These are phyloP conservation scores for Asterophora parasitica DNA, from an alignment of 768 basidiomycete genomes.

Conservation along the genomic window DNA sequence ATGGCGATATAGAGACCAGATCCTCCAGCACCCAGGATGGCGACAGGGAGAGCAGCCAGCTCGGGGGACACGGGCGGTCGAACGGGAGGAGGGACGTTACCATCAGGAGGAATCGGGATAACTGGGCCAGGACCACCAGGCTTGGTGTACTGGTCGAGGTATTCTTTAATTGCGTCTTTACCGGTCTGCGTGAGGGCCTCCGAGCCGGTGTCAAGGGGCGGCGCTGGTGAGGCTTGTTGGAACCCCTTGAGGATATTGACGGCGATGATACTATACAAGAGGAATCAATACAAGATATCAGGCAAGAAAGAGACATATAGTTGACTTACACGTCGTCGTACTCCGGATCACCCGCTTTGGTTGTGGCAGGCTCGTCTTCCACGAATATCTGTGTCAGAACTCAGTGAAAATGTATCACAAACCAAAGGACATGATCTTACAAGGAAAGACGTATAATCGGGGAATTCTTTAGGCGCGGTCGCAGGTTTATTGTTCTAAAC, in stretches of 20 bases:
- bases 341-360: constrained; percentile 1
- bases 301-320: background rate
- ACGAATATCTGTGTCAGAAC: constrained; percentile 3
- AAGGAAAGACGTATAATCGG: constrained; percentile 2
- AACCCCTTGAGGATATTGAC: constrained; percentile 7
- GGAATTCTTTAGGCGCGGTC: constrained; percentile 1
- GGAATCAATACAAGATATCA: background rate
- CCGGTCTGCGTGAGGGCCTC: constrained; percentile 3
- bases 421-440: background rate
- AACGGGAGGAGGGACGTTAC: background rate
- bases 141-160: constrained; percentile 5
- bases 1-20: constrained; percentile 35
- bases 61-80: background rate
- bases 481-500: constrained; percentile 1
- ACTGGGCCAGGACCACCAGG: constrained; percentile 1
- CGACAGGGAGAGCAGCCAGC: constrained; percentile 17
- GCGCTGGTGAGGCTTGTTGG: background rate
- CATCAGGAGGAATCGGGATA: background rate
- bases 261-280: constrained; percentile 2
- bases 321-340: constrained; percentile 9
- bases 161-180: constrained; percentile 6
- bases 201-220: constrained; percentile 6
- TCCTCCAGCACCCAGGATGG: constrained; percentile 32
- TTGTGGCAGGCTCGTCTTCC: constrained; percentile 2
- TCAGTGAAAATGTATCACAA: background rate